Evolutionary conservation across 2,329 filamentous ascomycete species (phyloP), one percentile per base, ranked within the genome.

Genomic region (Sporothrix schenckii): DNA sequence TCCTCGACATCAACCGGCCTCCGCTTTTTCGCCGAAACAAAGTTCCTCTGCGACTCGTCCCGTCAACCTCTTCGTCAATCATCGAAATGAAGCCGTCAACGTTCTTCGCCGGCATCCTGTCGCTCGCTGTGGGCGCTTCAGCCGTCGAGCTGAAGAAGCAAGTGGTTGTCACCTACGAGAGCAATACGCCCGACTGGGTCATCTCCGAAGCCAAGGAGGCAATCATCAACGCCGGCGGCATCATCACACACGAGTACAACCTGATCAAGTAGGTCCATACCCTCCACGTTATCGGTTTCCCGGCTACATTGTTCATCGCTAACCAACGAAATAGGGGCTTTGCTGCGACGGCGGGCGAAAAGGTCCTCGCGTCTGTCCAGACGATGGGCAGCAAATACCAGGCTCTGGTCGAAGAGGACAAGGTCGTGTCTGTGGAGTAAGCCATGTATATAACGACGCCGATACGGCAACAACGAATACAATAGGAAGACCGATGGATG

Each of bases 121-220:
- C 89, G 69, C 81, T 88, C 72, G 79, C 88, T 71, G 81, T 91
- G 67, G 83, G 88, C 73, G 84, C 85, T 41, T 78, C 88, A 72
- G 88, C 87, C 72, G 85, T 92, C 75, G 90, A 90, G 70, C 82
- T 83, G 73, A 86, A 89, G 77, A 92, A 92, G 80, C 87, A 88
- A 49, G 88, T 96, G 73, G 89, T 97, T 75, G 85, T 97, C 76
- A 92, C 87, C 77, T 97, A 93, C 77, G 88, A 91, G 30, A 83
- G 89, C 67, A 84, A 87, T 63, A 91, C 89, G 16, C 90, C 92
- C 24, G 82, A 90, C 73, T 84, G 83, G 49, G 82, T 96, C 49
- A 79, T 97, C 44, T 82, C 88, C 27, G 80, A 91, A 70, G 93
- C 92, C 58, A 95, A 91, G 83, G 80, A 90, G 54, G 86, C 87